Base-by-base conservation (phyloP, 1,284 basidiomycete genomes). In the Sphagnurus paluster region DNA sequence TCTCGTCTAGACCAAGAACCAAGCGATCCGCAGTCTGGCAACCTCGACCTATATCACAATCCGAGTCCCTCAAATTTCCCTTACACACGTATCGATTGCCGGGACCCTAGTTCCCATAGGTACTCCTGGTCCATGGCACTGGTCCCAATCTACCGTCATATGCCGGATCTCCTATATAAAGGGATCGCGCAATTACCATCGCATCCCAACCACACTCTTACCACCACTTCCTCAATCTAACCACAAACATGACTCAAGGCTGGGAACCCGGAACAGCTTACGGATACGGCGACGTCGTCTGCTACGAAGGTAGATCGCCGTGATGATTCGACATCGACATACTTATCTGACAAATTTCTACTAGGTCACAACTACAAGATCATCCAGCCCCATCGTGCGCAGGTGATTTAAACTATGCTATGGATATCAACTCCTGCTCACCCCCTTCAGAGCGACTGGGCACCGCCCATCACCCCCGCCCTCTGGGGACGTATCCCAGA, bases 251-350 rank as follows among this genome's bases (percentile, higher is more conserved):
- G 80, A 62, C 67, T 50, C 62, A 60, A 46, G 52, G 51, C 41
- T 88, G 86, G 85, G 66, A 82, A 67, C 80, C 84, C 36, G 83
- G 82, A 42, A 80, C 73, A 35, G 60, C 75, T 44, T 90, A 90
- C 69, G 65, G 69, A 56, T 52, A 61, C 37, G 80, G 74, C 51
- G 73, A 78, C 44, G 67, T 79, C 29, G 86, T 88, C 50, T 65
- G 67, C 43, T 87, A 72, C 59, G 54, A 84, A 59, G 80, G 87
- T 79, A 44, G 23, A 16, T 26, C 25, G n/a, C n/a, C n/a, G n/a
- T n/a, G 34, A 17, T 13, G 26, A 23, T 13, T 24, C 26, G 8
- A 26, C 33, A 3, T 11, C 33, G 7, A 33, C 8, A 39, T 20
- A 13, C 13, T 37, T 14, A 13, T 28, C 24, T 26, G 24, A 11